Conservation (phyloP, 2,329 filamentous ascomycete species). For the Keithomyces neogunnii region DNA sequence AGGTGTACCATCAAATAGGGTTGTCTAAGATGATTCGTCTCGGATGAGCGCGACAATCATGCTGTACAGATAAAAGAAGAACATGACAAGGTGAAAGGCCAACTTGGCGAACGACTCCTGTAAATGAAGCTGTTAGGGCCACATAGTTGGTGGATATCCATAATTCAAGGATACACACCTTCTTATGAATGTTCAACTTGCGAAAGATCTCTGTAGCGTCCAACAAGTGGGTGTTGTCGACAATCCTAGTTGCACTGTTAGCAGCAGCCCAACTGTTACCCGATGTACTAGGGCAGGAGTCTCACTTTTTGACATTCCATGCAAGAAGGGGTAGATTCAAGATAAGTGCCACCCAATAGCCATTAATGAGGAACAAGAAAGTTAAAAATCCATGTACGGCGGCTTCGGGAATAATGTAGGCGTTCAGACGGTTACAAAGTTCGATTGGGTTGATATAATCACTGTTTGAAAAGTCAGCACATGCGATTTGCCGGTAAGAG, state of each 20-base stretch:
- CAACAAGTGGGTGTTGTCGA: constrained; percentile 92
- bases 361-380: constrained; percentile 93
- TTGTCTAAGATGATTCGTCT: constrained; percentile 74
- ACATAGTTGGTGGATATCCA: neutral
- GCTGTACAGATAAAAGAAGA: constrained; percentile 99
- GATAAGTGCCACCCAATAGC: constrained; percentile 91
- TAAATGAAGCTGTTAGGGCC: constrained; percentile 15
- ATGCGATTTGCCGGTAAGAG: constrained; percentile 17
- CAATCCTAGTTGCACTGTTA: constrained; percentile 54
- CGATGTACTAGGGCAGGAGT: neutral
- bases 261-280: neutral
- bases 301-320: constrained; percentile 98
- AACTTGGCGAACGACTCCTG: constrained; percentile 99
- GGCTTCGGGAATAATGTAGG: constrained; percentile 98
- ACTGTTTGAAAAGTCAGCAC: constrained; percentile 36
- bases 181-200: constrained; percentile 98
- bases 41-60: constrained; percentile 96
- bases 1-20: neutral
- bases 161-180: constrained; percentile 45
- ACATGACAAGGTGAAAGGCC: constrained; percentile 97
- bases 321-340: constrained; percentile 86
- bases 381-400: constrained; percentile 95
- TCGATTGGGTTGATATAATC: constrained; percentile 99
- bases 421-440: constrained; percentile 99
- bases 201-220: constrained; percentile 99